A percentile compares a stretch with the other conserved stretches of the same genome.
Conservation (phyloP, 2,329 filamentous ascomycete genomes). For the Alternaria burnsii region DNA sequence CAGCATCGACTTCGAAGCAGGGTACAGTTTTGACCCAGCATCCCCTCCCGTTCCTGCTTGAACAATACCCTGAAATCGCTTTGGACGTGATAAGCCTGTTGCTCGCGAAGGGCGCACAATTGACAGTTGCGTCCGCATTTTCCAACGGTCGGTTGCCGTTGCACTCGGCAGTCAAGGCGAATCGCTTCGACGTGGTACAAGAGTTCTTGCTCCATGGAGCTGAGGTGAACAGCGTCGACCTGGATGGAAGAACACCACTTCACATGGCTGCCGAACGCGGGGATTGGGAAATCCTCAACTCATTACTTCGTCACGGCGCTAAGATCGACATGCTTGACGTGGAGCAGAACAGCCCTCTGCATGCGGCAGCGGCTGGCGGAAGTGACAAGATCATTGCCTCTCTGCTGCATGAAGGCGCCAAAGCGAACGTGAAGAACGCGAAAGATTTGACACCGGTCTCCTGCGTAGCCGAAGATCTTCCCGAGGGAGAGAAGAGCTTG, state of each 20-base stretch:
- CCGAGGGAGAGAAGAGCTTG: constrained; percentile 28
- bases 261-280: constrained; percentile 33
- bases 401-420: constrained; percentile 32
- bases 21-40: constrained; percentile 22
- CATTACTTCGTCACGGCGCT: constrained; percentile 30
- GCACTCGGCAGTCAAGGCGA: constrained; percentile 37
- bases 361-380: constrained; percentile 29
- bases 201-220: constrained; percentile 30
- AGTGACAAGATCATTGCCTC: constrained; percentile 20
- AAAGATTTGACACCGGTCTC: constrained; percentile 28
- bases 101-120: constrained; percentile 29
- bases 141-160: constrained; percentile 38
- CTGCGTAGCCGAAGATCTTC: constrained; percentile 20
- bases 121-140: constrained; percentile 29
- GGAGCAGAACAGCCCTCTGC: constrained; percentile 33
- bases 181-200: constrained; percentile 36
- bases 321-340: constrained; percentile 24
- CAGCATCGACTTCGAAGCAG: constrained; percentile 13
- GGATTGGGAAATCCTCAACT: constrained; percentile 30
- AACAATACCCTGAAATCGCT: constrained; percentile 31
- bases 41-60: constrained; percentile 37
- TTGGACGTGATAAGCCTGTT: constrained; percentile 34
- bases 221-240: constrained; percentile 29
- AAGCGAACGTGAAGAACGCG: constrained; percentile 23
- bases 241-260: constrained; percentile 29